These are phyloP conservation scores for Umbellularia californica DNA, from an alignment of 164 flowering plant species.

Conservation along the genomic window DNA sequence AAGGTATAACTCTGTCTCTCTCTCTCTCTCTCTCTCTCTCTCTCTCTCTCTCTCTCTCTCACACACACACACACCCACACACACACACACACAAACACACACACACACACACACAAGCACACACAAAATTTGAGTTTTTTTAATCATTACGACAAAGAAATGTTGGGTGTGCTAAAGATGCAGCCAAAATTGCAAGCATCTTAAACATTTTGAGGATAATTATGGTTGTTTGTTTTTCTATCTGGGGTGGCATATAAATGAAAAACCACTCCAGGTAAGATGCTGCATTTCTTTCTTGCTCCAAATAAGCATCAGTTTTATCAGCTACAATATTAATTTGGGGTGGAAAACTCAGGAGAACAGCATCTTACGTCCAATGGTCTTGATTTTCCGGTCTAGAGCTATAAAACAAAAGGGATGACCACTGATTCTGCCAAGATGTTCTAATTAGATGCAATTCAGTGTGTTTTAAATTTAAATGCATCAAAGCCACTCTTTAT, in stretches of 20 bases:
- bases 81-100: too few relatives aligned
- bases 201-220: not conserved
- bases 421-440: not conserved
- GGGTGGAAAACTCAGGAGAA: not conserved
- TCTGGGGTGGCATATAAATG: not conserved
- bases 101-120: too few relatives aligned
- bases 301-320: not conserved
- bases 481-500: not conserved
- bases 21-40: too few relatives aligned
- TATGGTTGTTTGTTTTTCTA: not conserved
- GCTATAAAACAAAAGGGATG: not conserved
- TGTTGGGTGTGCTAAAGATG: not conserved
- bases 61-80: too few relatives aligned
- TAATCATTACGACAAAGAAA: not conserved
- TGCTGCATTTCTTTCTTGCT: not conserved
- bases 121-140: not conserved
- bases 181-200: not conserved
- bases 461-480: not conserved
- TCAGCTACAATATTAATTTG: not conserved
- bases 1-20: slow-evolving; percentile 34
- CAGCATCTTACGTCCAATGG: not conserved
- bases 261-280: not conserved
- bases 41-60: too few relatives aligned
- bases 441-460: not conserved
- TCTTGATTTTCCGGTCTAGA: too few relatives aligned